Evolutionary conservation across 225 moss, liverwort and hornwort species (phyloP).

Genomic region (Pleurozium schreberi): DNA sequence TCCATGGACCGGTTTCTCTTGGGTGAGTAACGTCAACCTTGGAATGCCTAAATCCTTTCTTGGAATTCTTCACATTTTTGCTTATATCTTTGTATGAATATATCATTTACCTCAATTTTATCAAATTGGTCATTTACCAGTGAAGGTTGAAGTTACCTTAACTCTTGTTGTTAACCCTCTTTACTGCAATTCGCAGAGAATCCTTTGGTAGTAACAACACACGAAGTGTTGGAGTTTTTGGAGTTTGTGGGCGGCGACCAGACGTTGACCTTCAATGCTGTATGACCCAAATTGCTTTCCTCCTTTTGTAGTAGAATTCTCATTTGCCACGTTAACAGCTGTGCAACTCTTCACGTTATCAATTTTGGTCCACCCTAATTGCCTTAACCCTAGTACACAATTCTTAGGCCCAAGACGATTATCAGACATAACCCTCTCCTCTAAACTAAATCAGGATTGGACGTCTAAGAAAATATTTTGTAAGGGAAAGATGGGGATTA

Average conservation of each 20-base stretch:
- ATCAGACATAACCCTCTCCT: background rate
- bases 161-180: background rate
- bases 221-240: constrained; percentile 53
- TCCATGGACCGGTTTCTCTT: constrained; percentile 56
- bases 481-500: background rate
- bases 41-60: background rate
- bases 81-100: background rate
- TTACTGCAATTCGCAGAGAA: constrained; percentile 18
- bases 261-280: constrained; percentile 39
- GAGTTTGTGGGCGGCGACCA: constrained; percentile 37
- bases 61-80: background rate
- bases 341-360: background rate
- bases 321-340: too few relatives aligned
- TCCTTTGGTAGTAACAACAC: constrained; percentile 27
- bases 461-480: background rate
- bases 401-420: background rate
- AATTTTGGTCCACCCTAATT: background rate
- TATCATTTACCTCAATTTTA: background rate
- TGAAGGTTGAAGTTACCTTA: background rate
- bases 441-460: background rate
- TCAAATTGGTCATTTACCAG: background rate
- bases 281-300: background rate
- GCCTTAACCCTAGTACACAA: too few relatives aligned
- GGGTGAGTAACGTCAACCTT: constrained; percentile 1
- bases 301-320: background rate